Conservation (phyloP, 2,329 filamentous ascomycete genomes). For the Cladorrhinum sp. region DNA sequence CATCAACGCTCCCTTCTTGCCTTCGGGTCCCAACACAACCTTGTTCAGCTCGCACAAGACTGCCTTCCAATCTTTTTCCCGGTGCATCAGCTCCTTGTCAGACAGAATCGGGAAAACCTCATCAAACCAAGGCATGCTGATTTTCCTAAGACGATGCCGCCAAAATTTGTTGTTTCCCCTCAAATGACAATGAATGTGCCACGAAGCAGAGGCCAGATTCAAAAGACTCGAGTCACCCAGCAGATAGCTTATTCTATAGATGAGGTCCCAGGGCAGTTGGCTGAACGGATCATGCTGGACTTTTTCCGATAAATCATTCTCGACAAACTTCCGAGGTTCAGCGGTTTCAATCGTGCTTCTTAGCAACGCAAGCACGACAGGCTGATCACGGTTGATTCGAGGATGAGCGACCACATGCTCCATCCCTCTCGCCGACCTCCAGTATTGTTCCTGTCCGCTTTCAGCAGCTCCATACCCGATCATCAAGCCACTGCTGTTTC, state of each 20-base stretch:
- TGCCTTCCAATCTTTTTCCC: not conserved
- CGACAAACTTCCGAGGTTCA: not conserved
- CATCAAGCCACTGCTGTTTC: not conserved
- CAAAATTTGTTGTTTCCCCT: constrained; percentile 2
- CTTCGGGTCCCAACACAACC: not conserved
- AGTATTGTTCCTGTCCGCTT: not conserved
- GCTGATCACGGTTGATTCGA: not conserved
- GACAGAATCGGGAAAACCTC: not conserved
- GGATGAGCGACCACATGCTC: constrained; percentile 6
- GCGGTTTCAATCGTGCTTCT: not conserved
- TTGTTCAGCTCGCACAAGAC: not conserved
- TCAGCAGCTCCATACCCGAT: not conserved
- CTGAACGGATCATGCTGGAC: constrained; percentile 1
- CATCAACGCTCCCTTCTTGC: not conserved
- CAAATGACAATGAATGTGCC: not conserved
- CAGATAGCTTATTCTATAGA: not conserved
- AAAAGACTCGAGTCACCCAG: constrained; percentile 3
- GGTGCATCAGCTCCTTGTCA: not conserved
- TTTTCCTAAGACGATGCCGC: not conserved
- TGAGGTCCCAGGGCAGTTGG: constrained; percentile 1
- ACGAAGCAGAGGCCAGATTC: constrained; percentile 3
- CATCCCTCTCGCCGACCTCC: not conserved
- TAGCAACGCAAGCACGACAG: not conserved
- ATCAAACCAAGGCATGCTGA: constrained; percentile 10
- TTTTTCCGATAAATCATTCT: not conserved